Conservation (phyloP, 2,329 filamentous ascomycete genomes). For the Fonsecaea monophora region DNA sequence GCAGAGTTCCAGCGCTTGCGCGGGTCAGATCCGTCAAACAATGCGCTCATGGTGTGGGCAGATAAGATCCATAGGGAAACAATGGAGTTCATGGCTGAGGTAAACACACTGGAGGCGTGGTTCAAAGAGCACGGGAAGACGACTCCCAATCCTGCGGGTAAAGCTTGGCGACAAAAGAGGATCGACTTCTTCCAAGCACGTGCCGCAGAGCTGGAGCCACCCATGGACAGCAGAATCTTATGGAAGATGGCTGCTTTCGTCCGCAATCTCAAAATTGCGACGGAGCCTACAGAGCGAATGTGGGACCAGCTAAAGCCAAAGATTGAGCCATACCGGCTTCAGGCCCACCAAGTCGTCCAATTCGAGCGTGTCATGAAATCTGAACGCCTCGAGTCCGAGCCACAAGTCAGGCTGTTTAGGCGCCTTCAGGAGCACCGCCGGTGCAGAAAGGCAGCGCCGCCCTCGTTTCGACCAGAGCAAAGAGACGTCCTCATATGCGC, state of each 20-base stretch:
- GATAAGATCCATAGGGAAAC: constrained; percentile 21
- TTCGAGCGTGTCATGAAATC: constrained; percentile 26
- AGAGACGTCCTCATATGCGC: constrained; percentile 39
- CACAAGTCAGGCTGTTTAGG: constrained; percentile 25
- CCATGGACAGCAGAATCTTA: constrained; percentile 46
- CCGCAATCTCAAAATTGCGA: constrained; percentile 47
- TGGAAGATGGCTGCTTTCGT: constrained; percentile 50
- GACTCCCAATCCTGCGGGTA: background rate
- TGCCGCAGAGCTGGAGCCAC: constrained; percentile 47
- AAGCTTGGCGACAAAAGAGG: constrained; percentile 16
- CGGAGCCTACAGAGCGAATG: constrained; percentile 39
- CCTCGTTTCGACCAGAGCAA: constrained; percentile 37
- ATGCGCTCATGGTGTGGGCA: constrained; percentile 25
- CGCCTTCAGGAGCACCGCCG: constrained; percentile 33
- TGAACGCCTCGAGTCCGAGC: background rate
- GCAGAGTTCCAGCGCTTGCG: constrained; percentile 22
- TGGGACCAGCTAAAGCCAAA: constrained; percentile 43
- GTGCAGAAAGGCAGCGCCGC: constrained; percentile 7
- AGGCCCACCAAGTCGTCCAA: constrained; percentile 39
- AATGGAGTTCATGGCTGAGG: constrained; percentile 30
- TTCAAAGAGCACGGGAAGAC: constrained; percentile 10
- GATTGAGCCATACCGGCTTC: constrained; percentile 38
- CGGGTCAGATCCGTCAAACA: background rate
- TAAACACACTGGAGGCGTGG: constrained; percentile 26
- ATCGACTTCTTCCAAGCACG: constrained; percentile 45